These are phyloP conservation scores for Dictyostelium intermedium DNA, from an alignment of 78 protist species.

Conservation along the genomic window DNA sequence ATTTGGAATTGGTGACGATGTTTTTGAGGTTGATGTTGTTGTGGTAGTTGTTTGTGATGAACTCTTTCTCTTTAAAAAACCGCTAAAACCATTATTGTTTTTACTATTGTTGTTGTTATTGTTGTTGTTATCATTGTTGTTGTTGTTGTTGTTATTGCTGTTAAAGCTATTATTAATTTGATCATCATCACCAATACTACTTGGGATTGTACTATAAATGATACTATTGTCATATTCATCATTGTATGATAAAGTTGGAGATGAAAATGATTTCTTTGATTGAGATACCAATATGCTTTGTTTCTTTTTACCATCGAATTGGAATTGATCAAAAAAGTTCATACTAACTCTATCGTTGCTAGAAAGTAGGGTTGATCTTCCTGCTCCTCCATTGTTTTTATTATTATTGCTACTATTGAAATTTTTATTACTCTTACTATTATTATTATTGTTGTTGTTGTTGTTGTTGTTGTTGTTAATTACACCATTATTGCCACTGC, in stretches of 20 bases:
- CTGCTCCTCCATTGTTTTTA: neutral
- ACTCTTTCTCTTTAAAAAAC: neutral
- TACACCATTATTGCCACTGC: neutral
- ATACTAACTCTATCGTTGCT: conserved; percentile 44
- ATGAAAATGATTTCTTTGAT: neutral
- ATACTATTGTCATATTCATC: neutral
- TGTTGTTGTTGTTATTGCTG: neutral
- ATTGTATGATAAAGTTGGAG: neutral
- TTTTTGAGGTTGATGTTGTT: neutral
- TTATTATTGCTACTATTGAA: neutral
- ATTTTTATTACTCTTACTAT: neutral
- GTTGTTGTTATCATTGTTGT: neutral
- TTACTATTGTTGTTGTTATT: neutral
- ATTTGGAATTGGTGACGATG: neutral
- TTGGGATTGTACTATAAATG: neutral
- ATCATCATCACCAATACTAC: neutral
- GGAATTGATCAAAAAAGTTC: conserved; percentile 53
- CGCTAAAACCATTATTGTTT: neutral
- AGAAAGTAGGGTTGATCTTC: neutral
- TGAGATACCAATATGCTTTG: neutral
- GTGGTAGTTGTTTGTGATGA: neutral
- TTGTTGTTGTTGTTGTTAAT: no score
- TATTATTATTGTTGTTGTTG: neutral
- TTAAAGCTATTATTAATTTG: neutral
- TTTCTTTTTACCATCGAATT: conserved; percentile 28